Base-by-base conservation (phyloP, 768 basidiomycete species). In the Amanita brunnescens region DNA sequence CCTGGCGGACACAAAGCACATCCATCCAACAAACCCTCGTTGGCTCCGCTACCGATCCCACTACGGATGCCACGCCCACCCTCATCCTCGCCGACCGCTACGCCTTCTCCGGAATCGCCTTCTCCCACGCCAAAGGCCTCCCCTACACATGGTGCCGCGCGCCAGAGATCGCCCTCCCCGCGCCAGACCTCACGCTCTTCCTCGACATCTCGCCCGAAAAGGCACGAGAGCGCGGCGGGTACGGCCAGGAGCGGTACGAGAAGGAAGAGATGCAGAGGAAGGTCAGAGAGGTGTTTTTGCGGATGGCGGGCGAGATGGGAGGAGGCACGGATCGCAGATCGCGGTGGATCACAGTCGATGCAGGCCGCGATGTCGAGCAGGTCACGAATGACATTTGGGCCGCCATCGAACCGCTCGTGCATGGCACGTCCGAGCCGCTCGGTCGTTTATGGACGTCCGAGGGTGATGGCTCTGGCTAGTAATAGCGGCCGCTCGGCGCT, bases 101-200 rank as follows among this genome's bases (percentile, higher is more conserved):
- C 64, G 90, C 93, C 1, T 98, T 97, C 68, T 98, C 94, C 2
- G 95, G 95, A 0, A 85, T 93, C 56, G 93, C 91, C 1, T 98
- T 97, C 64, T 85, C 85, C 12, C 75, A 78, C 1, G 73, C 83
- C 14, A 85, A 86, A 57, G 55, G 74, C 9, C 76, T 95, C 44
- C 71, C 85, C 0, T 86, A 84, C 57, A 74, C 79, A 13, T 99
- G 91, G 89, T 95, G 93, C 64, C 76, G 80, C 44, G 71, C 81
- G 1, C 93, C 94, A 4, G 95, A 99, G 57, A 68, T 82, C n/a
- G 78, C 80, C 6, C 83, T 99, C 14, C 96, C 94, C 8, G 76
- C 85, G 0, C 95, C 95, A 0, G 96, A 98, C 63, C 65, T 95
- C 34, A 84, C 85, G 0, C 59, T 97, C 39, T 96, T 95, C 71